phyloP scores from a whole-genome alignment of 331 rosid genomes.

The Acacia pycnantha region DNA sequence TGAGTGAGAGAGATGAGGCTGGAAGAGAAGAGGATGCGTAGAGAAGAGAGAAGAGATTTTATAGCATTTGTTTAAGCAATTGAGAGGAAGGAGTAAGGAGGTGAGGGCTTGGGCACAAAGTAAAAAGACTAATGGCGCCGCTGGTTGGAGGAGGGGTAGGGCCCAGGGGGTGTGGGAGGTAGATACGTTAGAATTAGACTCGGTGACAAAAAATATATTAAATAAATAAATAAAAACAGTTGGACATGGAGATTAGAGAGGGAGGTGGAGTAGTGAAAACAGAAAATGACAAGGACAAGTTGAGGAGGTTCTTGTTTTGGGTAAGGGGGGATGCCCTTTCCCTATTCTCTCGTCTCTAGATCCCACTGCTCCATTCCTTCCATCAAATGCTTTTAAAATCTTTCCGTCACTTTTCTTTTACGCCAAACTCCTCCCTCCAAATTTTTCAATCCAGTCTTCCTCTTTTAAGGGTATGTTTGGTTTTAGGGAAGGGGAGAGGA shows the following conservation, averaged over 20 bases:
- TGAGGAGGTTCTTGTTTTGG: slow-evolving; percentile 57
- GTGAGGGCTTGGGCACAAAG: slow-evolving; percentile 47
- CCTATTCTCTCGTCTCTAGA: neutral
- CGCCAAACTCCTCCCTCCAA: neutral
- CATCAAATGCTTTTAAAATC: neutral
- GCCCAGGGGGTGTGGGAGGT: slow-evolving; percentile 33
- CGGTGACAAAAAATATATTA: neutral
- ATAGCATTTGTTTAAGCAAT: slow-evolving; percentile 36
- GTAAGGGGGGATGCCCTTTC: slow-evolving; percentile 48
- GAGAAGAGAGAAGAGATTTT: neutral
- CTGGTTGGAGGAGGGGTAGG: slow-evolving; percentile 52
- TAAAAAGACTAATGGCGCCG: slow-evolving; percentile 85
- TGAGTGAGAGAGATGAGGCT: neutral
- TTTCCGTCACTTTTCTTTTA: slow-evolving; percentile 36
- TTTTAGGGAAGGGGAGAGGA: too few relatives aligned
- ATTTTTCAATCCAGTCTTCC: neutral
- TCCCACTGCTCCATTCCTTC: neutral
- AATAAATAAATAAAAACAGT: neutral
- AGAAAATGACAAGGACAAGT: slow-evolving; percentile 42
- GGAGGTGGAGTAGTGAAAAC: slow-evolving; percentile 22
- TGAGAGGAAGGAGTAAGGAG: neutral
- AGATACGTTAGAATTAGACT: neutral
- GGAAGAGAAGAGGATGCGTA: neutral
- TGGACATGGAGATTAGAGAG: neutral
- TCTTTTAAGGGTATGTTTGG: too few relatives aligned